Base-by-base conservation (phyloP, 2,329 filamentous ascomycete genomes). In the Diplodia sapinea region DNA sequence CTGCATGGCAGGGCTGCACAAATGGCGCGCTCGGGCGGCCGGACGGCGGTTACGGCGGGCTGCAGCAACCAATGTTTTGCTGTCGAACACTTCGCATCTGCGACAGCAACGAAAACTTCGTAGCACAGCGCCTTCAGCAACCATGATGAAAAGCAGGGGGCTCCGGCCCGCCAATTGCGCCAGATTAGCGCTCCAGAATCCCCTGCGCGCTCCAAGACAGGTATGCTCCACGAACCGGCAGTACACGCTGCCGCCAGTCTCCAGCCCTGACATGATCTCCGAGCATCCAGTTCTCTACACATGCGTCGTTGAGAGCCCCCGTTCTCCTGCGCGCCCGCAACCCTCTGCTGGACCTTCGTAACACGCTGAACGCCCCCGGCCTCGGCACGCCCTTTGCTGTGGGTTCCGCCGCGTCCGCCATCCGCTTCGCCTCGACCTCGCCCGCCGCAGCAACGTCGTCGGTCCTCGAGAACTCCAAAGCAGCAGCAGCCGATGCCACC, bases 61-160 rank as follows among this genome's bases (percentile, higher is more conserved):
- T 47, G n/a, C n/a, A 67, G 49, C 55, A 26, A 47, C 65, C 65
- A 67, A 36, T 4, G 23, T 55, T 66, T 67, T 62, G 50, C 56
- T 67, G 47, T 50, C 56, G 43, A 67, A 67, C 26, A 26, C 55
- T 62, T 67, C 55, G 56, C 65, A 54, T 31, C n/a, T 23, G 36
- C 65, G 33, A 40, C 47, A 11, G 31, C 47, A n/a, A 15, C 33
- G 40, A 67, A 59, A 61, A 57, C 49, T 51, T 38, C 51, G 52
- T 43, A 63, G 51, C 43, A 56, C 66, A 13, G 52, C 33, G 43
- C 47, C 72, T 73, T 75, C 73, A 72, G 73, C 75, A 74, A 77
- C 74, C 68, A 83, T 83, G 82, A 79, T 83, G 76, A 80, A 81
- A 72, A 82, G 80, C 74, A 81, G 81, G 80, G 82, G 81, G 70